Evolutionary conservation across 495 filamentous ascomycete genomes (phyloP).

Genomic region (Aspergillus nidulans): DNA sequence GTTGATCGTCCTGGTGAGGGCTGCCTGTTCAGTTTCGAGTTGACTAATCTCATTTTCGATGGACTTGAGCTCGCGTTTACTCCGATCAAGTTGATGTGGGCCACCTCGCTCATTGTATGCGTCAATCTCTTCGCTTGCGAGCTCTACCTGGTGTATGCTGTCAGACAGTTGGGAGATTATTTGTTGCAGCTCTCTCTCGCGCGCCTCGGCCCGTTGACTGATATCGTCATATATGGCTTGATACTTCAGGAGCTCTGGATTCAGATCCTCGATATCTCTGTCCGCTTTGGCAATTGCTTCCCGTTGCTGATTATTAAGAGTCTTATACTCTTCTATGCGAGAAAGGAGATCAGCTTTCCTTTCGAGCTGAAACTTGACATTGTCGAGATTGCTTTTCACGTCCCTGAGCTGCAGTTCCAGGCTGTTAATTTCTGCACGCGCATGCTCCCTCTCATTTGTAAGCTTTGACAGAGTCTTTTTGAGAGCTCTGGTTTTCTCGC

Average conservation of each 20-base stretch:
- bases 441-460: conserved; percentile 62
- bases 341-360: conserved; percentile 63
- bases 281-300: conserved; percentile 63
- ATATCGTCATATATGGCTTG: conserved; percentile 71
- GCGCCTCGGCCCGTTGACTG: conserved; percentile 61
- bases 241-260: conserved; percentile 69
- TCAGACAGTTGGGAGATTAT: conserved; percentile 65
- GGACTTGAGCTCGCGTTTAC: conserved; percentile 61
- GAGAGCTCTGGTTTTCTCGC: conserved; percentile 60
- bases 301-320: conserved; percentile 61
- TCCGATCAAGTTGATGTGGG: conserved; percentile 61
- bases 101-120: conserved; percentile 76
- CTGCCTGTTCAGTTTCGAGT: conserved; percentile 61
- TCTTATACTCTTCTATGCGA: conserved; percentile 68
- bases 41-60: conserved; percentile 61
- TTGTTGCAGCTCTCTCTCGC: conserved; percentile 68
- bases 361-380: conserved; percentile 68
- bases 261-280: conserved; percentile 61
- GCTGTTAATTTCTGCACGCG: conserved; percentile 58
- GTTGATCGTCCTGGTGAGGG: conserved; percentile 66
- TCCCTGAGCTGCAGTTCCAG: conserved; percentile 71
- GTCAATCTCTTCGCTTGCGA: conserved; percentile 71
- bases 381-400: conserved; percentile 62
- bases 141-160: conserved; percentile 69
- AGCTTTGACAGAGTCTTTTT: conserved; percentile 61